Evolutionary conservation across 305 asterid species (phyloP).

Genomic region (Solanum hybrid): DNA sequence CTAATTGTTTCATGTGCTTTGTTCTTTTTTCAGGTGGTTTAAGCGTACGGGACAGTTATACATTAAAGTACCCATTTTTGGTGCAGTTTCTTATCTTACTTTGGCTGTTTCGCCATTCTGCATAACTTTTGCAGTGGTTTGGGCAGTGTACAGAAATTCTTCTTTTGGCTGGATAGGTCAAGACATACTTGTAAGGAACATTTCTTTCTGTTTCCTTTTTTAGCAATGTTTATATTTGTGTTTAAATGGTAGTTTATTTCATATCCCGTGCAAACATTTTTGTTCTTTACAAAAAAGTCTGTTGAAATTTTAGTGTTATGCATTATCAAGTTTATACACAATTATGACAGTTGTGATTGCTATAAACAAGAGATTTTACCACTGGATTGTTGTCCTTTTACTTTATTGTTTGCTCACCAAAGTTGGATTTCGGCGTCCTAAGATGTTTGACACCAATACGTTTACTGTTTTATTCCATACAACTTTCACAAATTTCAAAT

Average conservation of each 20-base stretch:
- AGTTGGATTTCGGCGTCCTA: not conserved
- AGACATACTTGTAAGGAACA: conserved; percentile 51
- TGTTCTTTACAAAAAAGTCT: no score
- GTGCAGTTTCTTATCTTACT: conserved; percentile 60
- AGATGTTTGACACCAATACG: not conserved
- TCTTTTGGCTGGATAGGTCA: conserved; percentile 85
- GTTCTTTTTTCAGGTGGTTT: conserved; percentile 53
- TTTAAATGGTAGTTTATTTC: not conserved
- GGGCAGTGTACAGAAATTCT: conserved; percentile 52
- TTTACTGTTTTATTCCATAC: not conserved
- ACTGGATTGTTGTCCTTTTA: not conserved
- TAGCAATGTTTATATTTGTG: not conserved
- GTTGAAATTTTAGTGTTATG: not conserved
- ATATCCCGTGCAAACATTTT: not conserved
- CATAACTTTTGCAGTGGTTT: conserved; percentile 53
- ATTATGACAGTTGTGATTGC: not conserved
- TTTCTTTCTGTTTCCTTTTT: not conserved
- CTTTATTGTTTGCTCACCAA: not conserved
- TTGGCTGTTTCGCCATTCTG: conserved; percentile 74
- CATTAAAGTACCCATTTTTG: conserved; percentile 57
- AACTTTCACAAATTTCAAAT: not conserved
- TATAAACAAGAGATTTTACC: not conserved
- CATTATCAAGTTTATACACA: not conserved
- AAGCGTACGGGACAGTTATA: conserved; percentile 42
- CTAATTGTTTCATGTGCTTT: not conserved